Evolutionary conservation across 2,329 filamentous ascomycete species (phyloP).

Genomic region (Neocatenulostroma microsporum): DNA sequence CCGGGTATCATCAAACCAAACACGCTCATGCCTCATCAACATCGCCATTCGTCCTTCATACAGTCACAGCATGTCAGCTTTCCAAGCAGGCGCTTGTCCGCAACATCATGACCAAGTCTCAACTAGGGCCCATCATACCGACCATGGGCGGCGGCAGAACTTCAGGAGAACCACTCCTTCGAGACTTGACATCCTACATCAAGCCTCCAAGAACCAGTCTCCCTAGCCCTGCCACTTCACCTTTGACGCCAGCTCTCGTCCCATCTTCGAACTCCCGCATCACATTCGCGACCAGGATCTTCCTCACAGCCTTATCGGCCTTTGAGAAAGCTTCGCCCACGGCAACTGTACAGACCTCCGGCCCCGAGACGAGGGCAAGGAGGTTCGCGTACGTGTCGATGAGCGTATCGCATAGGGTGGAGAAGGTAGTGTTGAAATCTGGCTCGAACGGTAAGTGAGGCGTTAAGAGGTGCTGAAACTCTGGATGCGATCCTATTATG

Average conservation of each 20-base stretch:
- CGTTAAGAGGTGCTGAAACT: conserved; percentile 84
- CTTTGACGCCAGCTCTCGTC: conserved; percentile 65
- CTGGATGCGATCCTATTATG: conserved; percentile 58
- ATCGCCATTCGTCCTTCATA: no score
- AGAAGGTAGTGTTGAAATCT: conserved; percentile 94
- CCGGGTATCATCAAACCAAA: no score
- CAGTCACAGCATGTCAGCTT: no score
- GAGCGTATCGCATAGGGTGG: conserved; percentile 87
- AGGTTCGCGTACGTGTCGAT: conserved; percentile 86
- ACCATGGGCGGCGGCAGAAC: no score
- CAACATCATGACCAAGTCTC: no score
- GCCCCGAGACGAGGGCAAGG: conserved; percentile 64
- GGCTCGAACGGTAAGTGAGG: conserved; percentile 90
- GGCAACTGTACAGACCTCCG: conserved; percentile 56
- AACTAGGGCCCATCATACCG: no score
- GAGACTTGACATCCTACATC: conserved; percentile 47
- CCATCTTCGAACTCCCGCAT: conserved; percentile 91
- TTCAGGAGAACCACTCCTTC: no score
- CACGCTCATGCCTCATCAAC: no score
- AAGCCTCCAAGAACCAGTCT: conserved; percentile 84
- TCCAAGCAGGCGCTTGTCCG: no score
- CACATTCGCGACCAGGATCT: conserved; percentile 78
- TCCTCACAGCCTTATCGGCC: conserved; percentile 75
- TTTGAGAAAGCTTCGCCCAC: conserved; percentile 85
- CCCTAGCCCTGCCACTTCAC: conserved; percentile 75